Evolutionary conservation across 257 asterid species (phyloP).

Genomic region (Capsicum chinense): DNA sequence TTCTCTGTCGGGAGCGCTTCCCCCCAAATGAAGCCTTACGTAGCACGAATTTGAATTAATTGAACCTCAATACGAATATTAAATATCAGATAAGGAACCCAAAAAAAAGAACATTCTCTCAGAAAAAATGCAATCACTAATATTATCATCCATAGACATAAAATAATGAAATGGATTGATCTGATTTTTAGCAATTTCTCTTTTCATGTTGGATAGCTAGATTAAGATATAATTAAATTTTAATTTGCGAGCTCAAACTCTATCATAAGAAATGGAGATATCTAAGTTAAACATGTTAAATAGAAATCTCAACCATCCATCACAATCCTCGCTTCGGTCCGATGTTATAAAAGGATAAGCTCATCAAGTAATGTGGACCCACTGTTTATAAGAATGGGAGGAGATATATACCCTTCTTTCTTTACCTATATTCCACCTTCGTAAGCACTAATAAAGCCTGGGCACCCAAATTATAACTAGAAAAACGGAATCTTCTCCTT

Average conservation of each 20-base stretch:
- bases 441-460: conserved; percentile 1
- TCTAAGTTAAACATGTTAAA: too few relatives aligned
- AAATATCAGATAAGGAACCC: too few relatives aligned
- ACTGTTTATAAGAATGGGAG: background rate
- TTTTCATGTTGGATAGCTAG: too few relatives aligned
- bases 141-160: background rate
- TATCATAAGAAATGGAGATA: too few relatives aligned
- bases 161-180: too few relatives aligned
- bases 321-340: background rate
- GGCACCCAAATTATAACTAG: conserved; percentile 16
- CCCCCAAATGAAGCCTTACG: too few relatives aligned
- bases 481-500: conserved; percentile 30
- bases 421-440: conserved; percentile 14
- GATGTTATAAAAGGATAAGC: conserved; percentile 28
- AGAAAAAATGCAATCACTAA: background rate
- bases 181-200: too few relatives aligned
- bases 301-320: background rate
- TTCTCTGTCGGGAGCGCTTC: too few relatives aligned
- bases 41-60: too few relatives aligned
- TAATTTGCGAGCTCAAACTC: too few relatives aligned
- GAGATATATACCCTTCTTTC: background rate
- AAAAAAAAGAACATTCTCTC: background rate
- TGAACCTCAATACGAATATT: too few relatives aligned
- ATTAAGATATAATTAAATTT: too few relatives aligned
- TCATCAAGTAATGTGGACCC: background rate